Conservation (phyloP, 495 filamentous ascomycete species). For the Aspergillus hancockii region DNA sequence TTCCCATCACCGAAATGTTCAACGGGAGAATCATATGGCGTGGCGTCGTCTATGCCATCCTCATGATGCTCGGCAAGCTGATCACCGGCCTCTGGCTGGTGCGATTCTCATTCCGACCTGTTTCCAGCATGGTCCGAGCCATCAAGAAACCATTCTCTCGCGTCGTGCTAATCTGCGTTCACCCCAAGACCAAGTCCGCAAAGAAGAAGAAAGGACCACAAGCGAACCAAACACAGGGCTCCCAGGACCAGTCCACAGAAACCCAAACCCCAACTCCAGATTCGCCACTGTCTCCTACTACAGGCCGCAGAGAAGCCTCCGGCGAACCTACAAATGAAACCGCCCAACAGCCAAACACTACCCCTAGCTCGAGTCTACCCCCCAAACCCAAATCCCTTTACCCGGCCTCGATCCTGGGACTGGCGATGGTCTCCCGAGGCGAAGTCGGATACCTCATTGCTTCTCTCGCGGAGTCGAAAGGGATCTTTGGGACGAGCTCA, state of each 20-base stretch:
- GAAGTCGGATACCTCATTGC: conserved; percentile 82
- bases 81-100: conserved; percentile 66
- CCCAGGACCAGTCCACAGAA: neutral
- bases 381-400: conserved; percentile 57
- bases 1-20: conserved; percentile 75
- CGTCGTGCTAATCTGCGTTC: conserved; percentile 13
- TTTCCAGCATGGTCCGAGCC: conserved; percentile 10
- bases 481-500: conserved; percentile 47
- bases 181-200: neutral
- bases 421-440: conserved; percentile 73
- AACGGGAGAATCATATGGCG: conserved; percentile 63
- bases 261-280: conserved; percentile 1
- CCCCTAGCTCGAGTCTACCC: conserved; percentile 12
- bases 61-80: conserved; percentile 70
- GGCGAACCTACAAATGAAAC: neutral
- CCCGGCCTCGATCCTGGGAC: conserved; percentile 57
- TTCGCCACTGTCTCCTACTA: neutral
- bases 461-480: conserved; percentile 61
- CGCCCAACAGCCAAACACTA: neutral
- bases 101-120: conserved; percentile 34
- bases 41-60: conserved; percentile 66
- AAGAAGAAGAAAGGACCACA: conserved; percentile 7
- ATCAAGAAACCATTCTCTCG: conserved; percentile 12
- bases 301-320: neutral
- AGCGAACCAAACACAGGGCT: neutral